Conservation (phyloP, 2,329 filamentous ascomycete genomes). For the Pseudogymnoascus sp. region DNA sequence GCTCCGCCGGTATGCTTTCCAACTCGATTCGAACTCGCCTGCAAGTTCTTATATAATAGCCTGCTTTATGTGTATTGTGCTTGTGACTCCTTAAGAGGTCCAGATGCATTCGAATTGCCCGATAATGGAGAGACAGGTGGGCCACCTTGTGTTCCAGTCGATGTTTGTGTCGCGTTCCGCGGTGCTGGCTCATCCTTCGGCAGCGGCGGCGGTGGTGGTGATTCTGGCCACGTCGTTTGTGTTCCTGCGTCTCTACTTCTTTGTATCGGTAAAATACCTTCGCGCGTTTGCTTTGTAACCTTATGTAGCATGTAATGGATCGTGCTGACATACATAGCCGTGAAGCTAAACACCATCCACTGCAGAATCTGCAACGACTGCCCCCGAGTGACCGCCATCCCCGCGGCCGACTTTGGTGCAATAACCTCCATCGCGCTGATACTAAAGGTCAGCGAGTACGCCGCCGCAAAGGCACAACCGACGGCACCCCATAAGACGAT, state of each 20-base stretch:
- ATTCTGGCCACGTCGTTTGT: no score
- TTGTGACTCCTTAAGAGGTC: no score
- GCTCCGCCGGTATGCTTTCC: not conserved
- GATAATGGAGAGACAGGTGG: no score
- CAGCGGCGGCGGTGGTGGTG: no score
- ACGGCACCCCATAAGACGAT: not conserved
- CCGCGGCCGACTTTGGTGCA: not conserved
- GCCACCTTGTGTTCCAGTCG: no score
- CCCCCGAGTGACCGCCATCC: not conserved
- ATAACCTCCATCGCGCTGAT: not conserved
- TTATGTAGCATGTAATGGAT: not conserved
- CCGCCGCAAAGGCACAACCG: not conserved
- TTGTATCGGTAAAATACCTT: not conserved
- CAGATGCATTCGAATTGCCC: no score
- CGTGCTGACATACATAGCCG: not conserved
- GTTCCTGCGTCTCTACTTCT: no score
- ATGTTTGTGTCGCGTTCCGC: no score
- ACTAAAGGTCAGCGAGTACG: not conserved
- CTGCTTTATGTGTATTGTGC: not conserved
- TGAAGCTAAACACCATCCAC: not conserved
- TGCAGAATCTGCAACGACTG: not conserved
- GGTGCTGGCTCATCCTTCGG: no score
- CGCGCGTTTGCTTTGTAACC: not conserved
- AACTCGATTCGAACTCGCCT: not conserved
- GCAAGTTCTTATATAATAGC: not conserved